Percentiles rank a stretch among this genome's conserved stretches.
These are phyloP conservation scores for Phytophthora syringae DNA, from an alignment of 352 stramenopile species.

Conservation along the genomic window DNA sequence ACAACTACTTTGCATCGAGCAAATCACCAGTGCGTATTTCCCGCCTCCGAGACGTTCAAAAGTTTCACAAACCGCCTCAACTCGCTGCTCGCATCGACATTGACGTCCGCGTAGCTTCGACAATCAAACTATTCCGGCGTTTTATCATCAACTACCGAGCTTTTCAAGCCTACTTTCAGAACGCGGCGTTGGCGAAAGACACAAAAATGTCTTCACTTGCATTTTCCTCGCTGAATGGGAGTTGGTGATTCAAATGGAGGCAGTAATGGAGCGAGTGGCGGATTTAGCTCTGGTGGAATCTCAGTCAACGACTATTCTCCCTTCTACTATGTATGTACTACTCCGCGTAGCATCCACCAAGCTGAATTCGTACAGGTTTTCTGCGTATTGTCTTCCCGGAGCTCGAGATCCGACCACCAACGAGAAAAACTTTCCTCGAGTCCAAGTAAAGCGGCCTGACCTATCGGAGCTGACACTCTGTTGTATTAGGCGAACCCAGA, in stretches of 20 bases:
- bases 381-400: background rate
- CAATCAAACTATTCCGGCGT: background rate
- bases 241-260: conserved; percentile 4
- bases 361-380: background rate
- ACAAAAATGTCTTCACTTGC: background rate
- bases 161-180: conserved; percentile 1
- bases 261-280: background rate
- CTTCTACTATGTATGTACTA: background rate
- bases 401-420: background rate
- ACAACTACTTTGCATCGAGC: no score
- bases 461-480: background rate
- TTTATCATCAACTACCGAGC: conserved; percentile 12
- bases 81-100: background rate
- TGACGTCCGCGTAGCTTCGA: background rate
- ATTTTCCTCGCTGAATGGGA: background rate
- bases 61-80: no score
- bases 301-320: background rate
- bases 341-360: background rate
- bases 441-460: background rate
- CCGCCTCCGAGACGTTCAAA: no score
- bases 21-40: no score
- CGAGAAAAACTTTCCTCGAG: background rate
- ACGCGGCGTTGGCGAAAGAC: background rate
- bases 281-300: conserved; percentile 1
- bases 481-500: background rate